These are phyloP conservation scores for Saksenaea oblongispora DNA, from an alignment of 371 early-diverging fungal genomes.

Conservation along the genomic window DNA sequence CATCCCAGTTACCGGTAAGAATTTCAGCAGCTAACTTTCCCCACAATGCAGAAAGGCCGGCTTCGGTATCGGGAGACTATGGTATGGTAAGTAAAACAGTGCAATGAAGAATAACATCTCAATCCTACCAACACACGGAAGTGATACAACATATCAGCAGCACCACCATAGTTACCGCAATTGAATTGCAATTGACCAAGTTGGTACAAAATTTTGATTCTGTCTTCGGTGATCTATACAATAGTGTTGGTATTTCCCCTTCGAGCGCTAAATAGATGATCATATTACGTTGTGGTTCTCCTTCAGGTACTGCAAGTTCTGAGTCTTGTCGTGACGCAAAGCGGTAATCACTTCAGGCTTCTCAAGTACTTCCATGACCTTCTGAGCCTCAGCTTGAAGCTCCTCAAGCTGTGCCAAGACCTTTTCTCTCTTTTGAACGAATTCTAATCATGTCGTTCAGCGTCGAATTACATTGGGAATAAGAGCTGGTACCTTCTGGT, in stretches of 20 bases:
- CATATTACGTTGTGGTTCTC: conserved; percentile 75
- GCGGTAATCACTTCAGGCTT: conserved; percentile 88
- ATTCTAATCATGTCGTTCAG: conserved; percentile 44
- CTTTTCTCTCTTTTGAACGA: conserved; percentile 71
- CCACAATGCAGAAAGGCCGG: conserved; percentile 87
- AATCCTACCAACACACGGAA: conserved; percentile 83
- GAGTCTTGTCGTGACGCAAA: conserved; percentile 89
- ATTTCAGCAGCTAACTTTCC: conserved; percentile 97
- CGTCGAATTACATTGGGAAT: not conserved
- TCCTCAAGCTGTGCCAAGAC: conserved; percentile 75
- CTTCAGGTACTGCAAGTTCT: conserved; percentile 81
- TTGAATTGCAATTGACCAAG: conserved; percentile 89
- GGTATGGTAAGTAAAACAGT: not conserved
- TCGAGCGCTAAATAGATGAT: not conserved
- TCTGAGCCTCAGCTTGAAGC: conserved; percentile 76
- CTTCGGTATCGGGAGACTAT: conserved; percentile 82
- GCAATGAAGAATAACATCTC: not conserved
- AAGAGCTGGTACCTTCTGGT: conserved; percentile 54
- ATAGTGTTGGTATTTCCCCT: conserved; percentile 3
- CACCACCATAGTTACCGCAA: conserved; percentile 89
- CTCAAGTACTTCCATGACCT: conserved; percentile 85
- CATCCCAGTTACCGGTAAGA: conserved; percentile 90
- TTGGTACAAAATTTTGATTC: conserved; percentile 81
- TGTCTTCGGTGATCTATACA: conserved; percentile 78
- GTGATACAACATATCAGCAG: conserved; percentile 92